phyloP scores from a whole-genome alignment of 805 yeast genomes.

The Sugiyamaella valdiviana region DNA sequence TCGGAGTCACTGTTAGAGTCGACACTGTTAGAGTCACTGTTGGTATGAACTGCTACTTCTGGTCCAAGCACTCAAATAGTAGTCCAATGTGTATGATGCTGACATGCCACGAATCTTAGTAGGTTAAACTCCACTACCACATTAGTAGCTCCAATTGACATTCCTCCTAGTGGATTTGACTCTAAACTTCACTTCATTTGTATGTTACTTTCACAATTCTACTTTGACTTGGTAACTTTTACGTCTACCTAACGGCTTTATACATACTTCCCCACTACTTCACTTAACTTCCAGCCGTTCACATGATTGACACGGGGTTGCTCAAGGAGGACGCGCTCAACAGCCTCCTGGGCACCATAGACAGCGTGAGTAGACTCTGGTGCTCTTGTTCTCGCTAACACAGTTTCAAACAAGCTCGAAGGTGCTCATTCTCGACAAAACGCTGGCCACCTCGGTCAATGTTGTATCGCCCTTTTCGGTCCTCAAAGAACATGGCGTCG shows the following conservation, averaged over 20 bases:
- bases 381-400: neutral
- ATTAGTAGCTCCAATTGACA: no score
- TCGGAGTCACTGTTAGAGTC: no score
- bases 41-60: no score
- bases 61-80: no score
- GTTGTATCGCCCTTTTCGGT: constrained; percentile 49
- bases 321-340: constrained; percentile 19
- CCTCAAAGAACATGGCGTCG: constrained; percentile 47
- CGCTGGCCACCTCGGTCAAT: constrained; percentile 46
- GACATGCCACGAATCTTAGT: no score
- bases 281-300: neutral
- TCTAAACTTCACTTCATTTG: no score
- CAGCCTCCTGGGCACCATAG: constrained; percentile 24
- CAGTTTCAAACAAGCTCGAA: constrained; percentile 17
- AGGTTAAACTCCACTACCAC: no score
- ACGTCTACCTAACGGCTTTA: no score
- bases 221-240: neutral
- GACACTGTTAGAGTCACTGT: no score
- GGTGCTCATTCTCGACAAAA: constrained; percentile 40
- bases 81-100: no score
- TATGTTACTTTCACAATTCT: neutral
- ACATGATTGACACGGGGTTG: constrained; percentile 10
- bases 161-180: no score
- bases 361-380: constrained; percentile 18
- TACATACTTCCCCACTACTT: neutral